These are phyloP conservation scores for Agapanthus africanus DNA, from an alignment of 106 monocot genomes.

Conservation along the genomic window DNA sequence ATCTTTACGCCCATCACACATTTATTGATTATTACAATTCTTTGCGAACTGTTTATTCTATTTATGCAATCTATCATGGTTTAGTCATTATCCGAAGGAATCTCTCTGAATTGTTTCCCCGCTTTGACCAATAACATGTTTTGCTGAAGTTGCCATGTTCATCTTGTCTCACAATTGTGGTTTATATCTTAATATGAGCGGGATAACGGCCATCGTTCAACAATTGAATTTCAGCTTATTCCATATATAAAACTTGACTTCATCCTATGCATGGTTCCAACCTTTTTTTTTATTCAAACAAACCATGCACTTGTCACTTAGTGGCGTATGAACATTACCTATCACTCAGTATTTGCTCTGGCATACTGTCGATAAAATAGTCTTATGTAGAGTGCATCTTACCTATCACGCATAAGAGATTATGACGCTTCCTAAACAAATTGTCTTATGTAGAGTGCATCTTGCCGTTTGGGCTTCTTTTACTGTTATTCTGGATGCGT, in stretches of 20 bases:
- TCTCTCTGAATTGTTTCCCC: neutral
- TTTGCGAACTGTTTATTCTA: neutral
- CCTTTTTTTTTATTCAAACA: slow-evolving; percentile 2
- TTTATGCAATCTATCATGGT: neutral
- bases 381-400: neutral
- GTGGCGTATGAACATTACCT: neutral
- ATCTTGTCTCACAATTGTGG: neutral
- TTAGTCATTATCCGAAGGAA: neutral
- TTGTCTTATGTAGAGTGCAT: neutral
- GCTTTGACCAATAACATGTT: too few relatives aligned
- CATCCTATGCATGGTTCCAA: neutral
- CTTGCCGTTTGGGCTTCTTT: neutral
- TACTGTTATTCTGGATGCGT: slow-evolving; percentile 1
- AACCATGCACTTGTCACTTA: neutral
- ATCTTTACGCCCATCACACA: neutral
- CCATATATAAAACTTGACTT: neutral
- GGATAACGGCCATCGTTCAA: slow-evolving; percentile 3
- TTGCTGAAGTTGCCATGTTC: neutral
- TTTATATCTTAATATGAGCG: neutral
- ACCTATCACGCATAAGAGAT: neutral
- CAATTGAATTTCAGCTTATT: neutral
- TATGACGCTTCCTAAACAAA: neutral
- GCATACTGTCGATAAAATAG: slow-evolving; percentile 6
- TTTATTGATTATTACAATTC: neutral
- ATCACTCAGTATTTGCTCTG: neutral